Evolutionary conservation across 495 filamentous ascomycete species (phyloP), one percentile per base, ranked within the genome.

Genomic region (Neurospora sp.): DNA sequence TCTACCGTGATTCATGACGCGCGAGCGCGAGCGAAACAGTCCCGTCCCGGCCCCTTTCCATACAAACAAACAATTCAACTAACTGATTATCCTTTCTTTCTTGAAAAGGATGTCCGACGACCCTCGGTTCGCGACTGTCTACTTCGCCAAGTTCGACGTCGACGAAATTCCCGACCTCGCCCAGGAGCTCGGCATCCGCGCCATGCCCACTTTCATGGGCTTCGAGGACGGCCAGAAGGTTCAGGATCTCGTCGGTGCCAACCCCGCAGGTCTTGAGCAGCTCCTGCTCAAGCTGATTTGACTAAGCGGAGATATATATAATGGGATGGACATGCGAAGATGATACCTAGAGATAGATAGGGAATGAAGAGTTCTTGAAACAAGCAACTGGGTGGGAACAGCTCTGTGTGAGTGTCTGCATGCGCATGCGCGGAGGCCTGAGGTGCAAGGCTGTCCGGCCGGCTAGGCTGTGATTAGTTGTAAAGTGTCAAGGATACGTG

Each of bases 101-200:
- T n/a, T 3, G 31, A 44, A 41, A 75, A 89, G 88, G 72, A 87
- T 86, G 80, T 87, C 88, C 79, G 76, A 90, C 61, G 75, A 80
- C 86, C 86, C n/a, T 82, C 61, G 85, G 20, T 81, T 70, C 71
- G 76, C 76, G 74, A 78, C 83, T 72, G 87, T 89, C 76, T 85
- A 88, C 78, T 98, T 97, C 85, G 91, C 88, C 88, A 97, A 98
- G 88, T 82, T 99, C 80, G 94, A 98, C 83, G 94, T 98, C 74
- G 96, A 99, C 82, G 84, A 92, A 74, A 84, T 95, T 38, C 82
- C 90, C 72, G 88, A 91, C 1, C 89, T 97, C 18, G 91, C 92
- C 42, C 87, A 91, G 76, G 89, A 96, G 78, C 89, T 96, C 71
- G 89, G 89, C 75, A 88, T 99, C 84, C 91, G 92, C 77, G 94